Conservation (phyloP, 176 grass and related monocot genomes). For the Thalia dealbata region DNA sequence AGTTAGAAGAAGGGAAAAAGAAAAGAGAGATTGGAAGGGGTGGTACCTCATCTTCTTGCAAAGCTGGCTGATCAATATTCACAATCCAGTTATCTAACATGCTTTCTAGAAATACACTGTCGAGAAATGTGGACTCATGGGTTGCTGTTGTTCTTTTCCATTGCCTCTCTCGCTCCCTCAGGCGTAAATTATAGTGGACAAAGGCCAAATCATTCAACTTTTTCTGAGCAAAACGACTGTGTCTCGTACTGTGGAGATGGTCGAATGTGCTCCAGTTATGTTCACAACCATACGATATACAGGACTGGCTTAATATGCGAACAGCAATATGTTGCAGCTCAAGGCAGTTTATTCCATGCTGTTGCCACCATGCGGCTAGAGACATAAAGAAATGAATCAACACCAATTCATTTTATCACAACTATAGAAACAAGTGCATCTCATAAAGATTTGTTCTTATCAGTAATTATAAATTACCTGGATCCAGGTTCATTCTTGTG, state of each 20-base stretch:
- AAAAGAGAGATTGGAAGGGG: neutral
- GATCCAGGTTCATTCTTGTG: constrained; percentile 28
- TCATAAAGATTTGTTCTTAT: neutral
- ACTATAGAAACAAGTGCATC: neutral
- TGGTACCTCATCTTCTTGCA: constrained; percentile 10
- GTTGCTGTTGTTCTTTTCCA: neutral
- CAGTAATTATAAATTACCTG: constrained; percentile 11
- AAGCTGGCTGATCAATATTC: neutral
- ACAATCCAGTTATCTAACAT: constrained; percentile 22
- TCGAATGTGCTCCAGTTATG: constrained; percentile 29
- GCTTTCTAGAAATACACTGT: constrained; percentile 12
- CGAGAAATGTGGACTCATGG: constrained; percentile 1
- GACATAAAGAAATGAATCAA: neutral
- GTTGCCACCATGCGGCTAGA: constrained; percentile 32
- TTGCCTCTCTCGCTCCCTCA: constrained; percentile 17
- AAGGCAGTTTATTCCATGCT: constrained; percentile 30
- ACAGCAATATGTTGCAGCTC: constrained; percentile 20
- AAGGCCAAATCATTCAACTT: constrained; percentile 9
- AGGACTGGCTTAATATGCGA: constrained; percentile 25
- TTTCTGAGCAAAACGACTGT: constrained; percentile 9
- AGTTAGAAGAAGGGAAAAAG: too few species aligned
- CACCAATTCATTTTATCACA: neutral
- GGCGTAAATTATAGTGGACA: constrained; percentile 27
- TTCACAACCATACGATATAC: constrained; percentile 10
- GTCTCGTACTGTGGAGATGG: constrained; percentile 13